A percentile compares a stretch with the other conserved stretches of the same genome.
Conservation (phyloP, 441 rosid species). For the Hypseocharis bilobata region DNA sequence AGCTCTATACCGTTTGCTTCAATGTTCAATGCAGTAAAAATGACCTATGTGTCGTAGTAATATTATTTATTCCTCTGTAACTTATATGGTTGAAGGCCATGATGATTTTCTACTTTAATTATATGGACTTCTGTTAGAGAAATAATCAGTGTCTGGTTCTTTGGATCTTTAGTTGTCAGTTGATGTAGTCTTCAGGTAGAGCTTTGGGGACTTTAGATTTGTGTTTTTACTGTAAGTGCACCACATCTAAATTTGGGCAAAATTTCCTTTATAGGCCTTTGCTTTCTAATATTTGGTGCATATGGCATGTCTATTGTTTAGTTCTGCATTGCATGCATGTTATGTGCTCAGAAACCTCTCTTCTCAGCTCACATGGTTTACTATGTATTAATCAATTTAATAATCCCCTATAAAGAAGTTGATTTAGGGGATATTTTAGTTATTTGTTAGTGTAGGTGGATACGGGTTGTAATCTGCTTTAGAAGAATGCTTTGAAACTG, state of each 20-base stretch:
- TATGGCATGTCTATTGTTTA: no score
- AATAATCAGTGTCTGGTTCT: constrained; percentile 19
- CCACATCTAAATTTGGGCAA: neutral
- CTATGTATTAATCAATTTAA: no score
- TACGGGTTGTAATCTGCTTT: constrained; percentile 13
- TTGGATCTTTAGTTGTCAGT: neutral
- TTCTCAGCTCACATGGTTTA: no score
- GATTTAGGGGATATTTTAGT: no score
- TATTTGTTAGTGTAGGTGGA: constrained; percentile 6
- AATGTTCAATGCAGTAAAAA: constrained; percentile 19
- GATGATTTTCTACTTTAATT: constrained; percentile 19
- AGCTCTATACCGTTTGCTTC: constrained; percentile 15
- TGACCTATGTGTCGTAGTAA: constrained; percentile 20
- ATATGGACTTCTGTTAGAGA: constrained; percentile 19
- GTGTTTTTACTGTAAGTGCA: constrained; percentile 8
- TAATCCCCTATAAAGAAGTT: no score
- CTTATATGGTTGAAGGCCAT: constrained; percentile 18
- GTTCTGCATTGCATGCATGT: no score
- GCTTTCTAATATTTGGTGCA: neutral
- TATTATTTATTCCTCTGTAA: no score
- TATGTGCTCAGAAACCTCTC: no score
- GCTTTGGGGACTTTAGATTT: constrained; percentile 6
- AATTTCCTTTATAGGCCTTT: neutral
- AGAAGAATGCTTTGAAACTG: constrained; percentile 14
- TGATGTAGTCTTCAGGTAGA: neutral